These are phyloP conservation scores for Syzygium syzygioides DNA, from an alignment of 441 rosid genomes.

Conservation along the genomic window DNA sequence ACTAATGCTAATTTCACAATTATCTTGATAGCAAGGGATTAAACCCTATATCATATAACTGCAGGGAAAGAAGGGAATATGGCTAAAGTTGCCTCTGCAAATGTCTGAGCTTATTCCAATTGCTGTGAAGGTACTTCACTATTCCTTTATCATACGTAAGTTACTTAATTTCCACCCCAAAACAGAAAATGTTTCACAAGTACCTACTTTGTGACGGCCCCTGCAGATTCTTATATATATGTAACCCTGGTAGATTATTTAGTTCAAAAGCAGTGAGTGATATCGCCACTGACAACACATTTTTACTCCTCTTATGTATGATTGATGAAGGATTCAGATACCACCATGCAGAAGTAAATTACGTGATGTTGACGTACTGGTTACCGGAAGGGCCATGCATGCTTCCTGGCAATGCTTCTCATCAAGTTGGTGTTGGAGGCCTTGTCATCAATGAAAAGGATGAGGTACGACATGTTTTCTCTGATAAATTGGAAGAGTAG, in stretches of 20 bases:
- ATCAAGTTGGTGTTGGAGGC: slow-evolving; percentile 2
- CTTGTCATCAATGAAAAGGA: neutral
- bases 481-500: neutral
- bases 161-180: neutral
- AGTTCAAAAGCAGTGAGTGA: neutral
- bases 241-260: neutral
- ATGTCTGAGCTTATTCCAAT: neutral
- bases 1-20: neutral
- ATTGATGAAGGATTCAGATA: neutral
- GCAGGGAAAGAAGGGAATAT: slow-evolving; percentile 2
- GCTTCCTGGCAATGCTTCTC: slow-evolving; percentile 1
- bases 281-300: neutral
- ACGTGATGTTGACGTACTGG: neutral
- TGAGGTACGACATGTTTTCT: neutral
- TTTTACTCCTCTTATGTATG: neutral
- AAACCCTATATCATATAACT: neutral
- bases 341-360: neutral
- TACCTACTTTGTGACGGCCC: neutral
- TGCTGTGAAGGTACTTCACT: neutral
- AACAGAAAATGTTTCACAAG: neutral
- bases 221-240: neutral
- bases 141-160: neutral
- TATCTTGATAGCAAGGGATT: neutral
- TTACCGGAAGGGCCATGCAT: neutral
- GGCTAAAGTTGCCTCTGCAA: neutral